Conservation (phyloP, 495 filamentous ascomycete genomes). For the Hapsidospora chrysogenum region DNA sequence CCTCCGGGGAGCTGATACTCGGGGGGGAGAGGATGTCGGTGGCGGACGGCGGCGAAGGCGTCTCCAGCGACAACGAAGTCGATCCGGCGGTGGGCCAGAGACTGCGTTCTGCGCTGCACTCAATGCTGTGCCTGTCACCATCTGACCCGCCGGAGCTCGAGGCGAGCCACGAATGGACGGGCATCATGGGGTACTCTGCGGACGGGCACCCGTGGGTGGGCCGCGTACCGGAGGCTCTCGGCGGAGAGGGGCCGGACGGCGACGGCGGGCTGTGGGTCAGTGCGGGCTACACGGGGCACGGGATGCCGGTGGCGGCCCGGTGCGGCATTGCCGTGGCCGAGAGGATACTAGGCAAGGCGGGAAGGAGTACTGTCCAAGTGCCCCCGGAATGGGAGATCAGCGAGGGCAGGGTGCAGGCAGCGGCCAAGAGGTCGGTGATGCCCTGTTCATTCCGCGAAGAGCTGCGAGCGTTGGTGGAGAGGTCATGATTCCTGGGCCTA, state of each 20-base stretch:
- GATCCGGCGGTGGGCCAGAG: slow-evolving; percentile 38
- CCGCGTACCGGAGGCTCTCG: slow-evolving; percentile 27
- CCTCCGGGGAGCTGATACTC: slow-evolving; percentile 41
- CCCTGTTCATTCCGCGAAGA: background rate
- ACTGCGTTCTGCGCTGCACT: slow-evolving; percentile 21
- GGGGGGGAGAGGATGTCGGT: slow-evolving; percentile 21
- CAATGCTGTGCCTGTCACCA: slow-evolving; percentile 9
- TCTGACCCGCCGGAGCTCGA: slow-evolving; percentile 20
- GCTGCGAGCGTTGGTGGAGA: background rate
- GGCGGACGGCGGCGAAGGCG: slow-evolving; percentile 29
- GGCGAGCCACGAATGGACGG: slow-evolving; percentile 56
- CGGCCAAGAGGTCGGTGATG: slow-evolving; percentile 4
- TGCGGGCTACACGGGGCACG: slow-evolving; percentile 56
- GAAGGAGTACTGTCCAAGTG: slow-evolving; percentile 9
- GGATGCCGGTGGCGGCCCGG: slow-evolving; percentile 64
- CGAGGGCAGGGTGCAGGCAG: slow-evolving; percentile 18
- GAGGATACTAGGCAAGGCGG: slow-evolving; percentile 36
- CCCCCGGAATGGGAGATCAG: slow-evolving; percentile 30
- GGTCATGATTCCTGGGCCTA: background rate
- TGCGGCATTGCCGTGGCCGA: slow-evolving; percentile 48
- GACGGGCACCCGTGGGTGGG: slow-evolving; percentile 59
- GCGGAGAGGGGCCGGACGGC: slow-evolving; percentile 12
- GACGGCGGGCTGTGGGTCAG: slow-evolving; percentile 35
- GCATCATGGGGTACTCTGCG: slow-evolving; percentile 63
- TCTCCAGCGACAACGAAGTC: slow-evolving; percentile 36